Evolutionary conservation across 805 yeast genomes (phyloP).

Genomic region (Kregervanrija pseudodelftensis): DNA sequence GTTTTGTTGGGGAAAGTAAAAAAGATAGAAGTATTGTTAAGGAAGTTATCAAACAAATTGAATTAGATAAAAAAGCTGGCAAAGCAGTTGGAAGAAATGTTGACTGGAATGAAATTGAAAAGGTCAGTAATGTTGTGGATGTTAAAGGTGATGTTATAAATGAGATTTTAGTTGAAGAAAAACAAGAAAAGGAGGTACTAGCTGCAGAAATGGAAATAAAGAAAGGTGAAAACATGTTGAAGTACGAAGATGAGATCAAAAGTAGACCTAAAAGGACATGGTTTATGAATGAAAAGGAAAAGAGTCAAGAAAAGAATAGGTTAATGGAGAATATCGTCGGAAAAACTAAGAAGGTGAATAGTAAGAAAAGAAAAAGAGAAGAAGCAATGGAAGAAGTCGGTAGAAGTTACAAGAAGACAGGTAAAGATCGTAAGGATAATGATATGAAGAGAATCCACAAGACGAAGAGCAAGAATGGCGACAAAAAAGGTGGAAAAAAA

Average conservation of each 20-base stretch:
- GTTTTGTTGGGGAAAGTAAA: conserved; percentile 90
- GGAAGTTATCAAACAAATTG: conserved; percentile 71
- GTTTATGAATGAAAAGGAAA: conserved; percentile 67
- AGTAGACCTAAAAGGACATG: conserved; percentile 94
- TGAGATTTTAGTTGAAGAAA: conserved; percentile 82
- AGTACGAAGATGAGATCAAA: conserved; percentile 73
- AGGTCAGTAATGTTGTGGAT: conserved; percentile 52
- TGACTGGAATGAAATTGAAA: conserved; percentile 83
- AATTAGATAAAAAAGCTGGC: conserved; percentile 34
- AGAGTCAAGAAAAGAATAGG: conserved; percentile 34
- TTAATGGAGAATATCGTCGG: conserved; percentile 27
- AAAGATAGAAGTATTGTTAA: conserved; percentile 87
- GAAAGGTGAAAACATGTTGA: conserved; percentile 79
- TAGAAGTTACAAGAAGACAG: conserved; percentile 75
- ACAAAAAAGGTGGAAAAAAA: conserved; percentile 22
- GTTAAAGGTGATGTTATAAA: conserved; percentile 53
- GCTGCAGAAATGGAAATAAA: conserved; percentile 86
- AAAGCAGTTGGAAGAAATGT: conserved; percentile 84
- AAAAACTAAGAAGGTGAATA: conserved; percentile 47
- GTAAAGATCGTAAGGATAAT: conserved; percentile 53
- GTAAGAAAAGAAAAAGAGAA: conserved; percentile 60
- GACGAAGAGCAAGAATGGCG: conserved; percentile 21
- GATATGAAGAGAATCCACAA: conserved; percentile 33
- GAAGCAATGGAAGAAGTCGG: conserved; percentile 53
- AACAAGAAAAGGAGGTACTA: conserved; percentile 76